Evolutionary conservation across 441 rosid genomes (phyloP).

Genomic region (Syzygium syzygioides): DNA sequence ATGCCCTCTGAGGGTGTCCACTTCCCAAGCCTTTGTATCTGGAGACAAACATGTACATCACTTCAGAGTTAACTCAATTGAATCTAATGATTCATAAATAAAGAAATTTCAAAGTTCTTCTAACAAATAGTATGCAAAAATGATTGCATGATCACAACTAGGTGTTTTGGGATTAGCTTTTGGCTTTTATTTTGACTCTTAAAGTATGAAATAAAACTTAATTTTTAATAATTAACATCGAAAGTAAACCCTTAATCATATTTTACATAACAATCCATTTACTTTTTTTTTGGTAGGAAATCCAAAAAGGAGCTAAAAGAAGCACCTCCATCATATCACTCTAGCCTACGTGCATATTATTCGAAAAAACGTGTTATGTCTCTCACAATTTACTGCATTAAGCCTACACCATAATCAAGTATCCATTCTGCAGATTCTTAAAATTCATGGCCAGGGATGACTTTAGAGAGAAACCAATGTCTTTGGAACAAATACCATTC

Average conservation of each 20-base stretch:
- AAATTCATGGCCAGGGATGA: background rate
- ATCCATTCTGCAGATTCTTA: too few relatives aligned
- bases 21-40: slow-evolving; percentile 94
- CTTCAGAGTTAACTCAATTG: background rate
- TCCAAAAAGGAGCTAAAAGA: too few relatives aligned
- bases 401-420: too few relatives aligned
- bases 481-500: slow-evolving; percentile 46
- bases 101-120: background rate
- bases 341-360: too few relatives aligned
- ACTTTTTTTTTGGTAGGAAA: too few relatives aligned
- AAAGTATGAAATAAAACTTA: background rate
- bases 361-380: too few relatives aligned
- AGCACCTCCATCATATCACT: too few relatives aligned
- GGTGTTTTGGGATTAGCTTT: background rate
- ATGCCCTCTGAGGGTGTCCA: slow-evolving; percentile 86
- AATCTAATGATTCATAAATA: background rate
- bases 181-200: background rate
- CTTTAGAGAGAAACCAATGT: background rate
- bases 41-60: slow-evolving; percentile 15
- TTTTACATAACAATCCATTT: too few relatives aligned
- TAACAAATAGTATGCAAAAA: background rate
- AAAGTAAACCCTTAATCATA: background rate
- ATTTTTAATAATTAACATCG: background rate
- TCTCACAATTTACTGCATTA: too few relatives aligned
- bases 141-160: background rate